Conservation (phyloP, 257 asterid species). For the Rubia yunnanensis region DNA sequence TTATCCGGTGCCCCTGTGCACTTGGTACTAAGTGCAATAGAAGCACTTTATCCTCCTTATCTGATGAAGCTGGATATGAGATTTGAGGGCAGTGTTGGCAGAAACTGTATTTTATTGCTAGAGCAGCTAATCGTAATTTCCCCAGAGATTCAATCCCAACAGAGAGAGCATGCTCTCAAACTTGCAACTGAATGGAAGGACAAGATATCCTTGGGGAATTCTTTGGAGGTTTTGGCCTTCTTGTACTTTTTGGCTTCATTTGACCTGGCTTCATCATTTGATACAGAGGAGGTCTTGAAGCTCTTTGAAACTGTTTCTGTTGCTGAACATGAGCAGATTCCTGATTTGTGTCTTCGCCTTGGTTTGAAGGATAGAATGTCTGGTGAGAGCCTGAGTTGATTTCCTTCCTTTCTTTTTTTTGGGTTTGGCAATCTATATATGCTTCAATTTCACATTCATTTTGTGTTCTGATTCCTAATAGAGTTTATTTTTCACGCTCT, state of each 20-base stretch:
- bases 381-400: conserved; percentile 7
- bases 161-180: conserved; percentile 28
- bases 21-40: conserved; percentile 35
- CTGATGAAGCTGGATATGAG: conserved; percentile 18
- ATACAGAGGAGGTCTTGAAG: conserved; percentile 26
- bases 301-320: conserved; percentile 21
- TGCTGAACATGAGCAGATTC: conserved; percentile 25
- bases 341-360: conserved; percentile 26
- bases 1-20: conserved; percentile 36
- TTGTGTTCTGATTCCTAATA: neutral
- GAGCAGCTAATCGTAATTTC: conserved; percentile 30
- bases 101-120: conserved; percentile 25
- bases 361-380: conserved; percentile 18
- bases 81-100: conserved; percentile 16
- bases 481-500: neutral
- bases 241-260: conserved; percentile 43
- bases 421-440: too few species aligned
- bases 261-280: conserved; percentile 29
- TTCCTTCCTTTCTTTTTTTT: neutral
- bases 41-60: conserved; percentile 20
- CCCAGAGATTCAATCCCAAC: conserved; percentile 26
- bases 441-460: neutral
- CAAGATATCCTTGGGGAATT: conserved; percentile 12
- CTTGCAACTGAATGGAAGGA: conserved; percentile 42
- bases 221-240: conserved; percentile 33